Base-by-base conservation (phyloP, 257 asterid species). In the Lantana camara region DNA sequence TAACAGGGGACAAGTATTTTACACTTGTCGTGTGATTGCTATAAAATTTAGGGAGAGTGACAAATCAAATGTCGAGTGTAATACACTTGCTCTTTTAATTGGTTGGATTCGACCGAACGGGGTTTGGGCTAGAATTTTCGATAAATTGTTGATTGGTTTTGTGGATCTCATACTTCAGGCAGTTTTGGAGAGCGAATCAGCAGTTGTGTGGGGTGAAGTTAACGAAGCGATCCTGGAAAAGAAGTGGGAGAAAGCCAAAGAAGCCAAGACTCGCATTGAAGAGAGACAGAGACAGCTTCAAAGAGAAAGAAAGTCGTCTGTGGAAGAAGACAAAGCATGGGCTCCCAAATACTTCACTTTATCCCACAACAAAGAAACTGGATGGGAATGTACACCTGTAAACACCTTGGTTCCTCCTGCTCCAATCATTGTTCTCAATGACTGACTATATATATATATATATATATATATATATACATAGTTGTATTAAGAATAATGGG, bases 181-280 rank as follows among this genome's bases (percentile, higher is more conserved):
- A 10, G 67, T 89, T 27, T 29, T 24, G 35, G 42, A 63, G 38
- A 78, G 71, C 20, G 98, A 91, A 66, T 88, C 98, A 17, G 19
- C 90, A 9, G 61, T 82, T 2, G 92, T 86, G 10, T 91, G 96
- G 98, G 78, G 68, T 1, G 86, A 84, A 30, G 85, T 89, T 61
- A 84, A 82, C 77, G 55, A 63, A 62, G 79, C 82, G 19, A 89
- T 91, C 23, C 59, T 86, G 12, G 64, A 72, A 37, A 84, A 74
- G 65, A 73, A 64, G 37, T 89, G 96, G 98, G 92, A 83, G 0
- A 73, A 79, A 66, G 96, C 95, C 29, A 80, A 78, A 23, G 86
- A 86, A 68, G 76, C 74, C 5, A 91, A 91, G 79, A 80, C 60
- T 15, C n/a, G 22, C 34, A 46, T 89, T 12, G 98, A 91, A 73